These are phyloP conservation scores for Talinum fruticosum DNA, from an alignment of 148 eudicot genomes.

Conservation along the genomic window DNA sequence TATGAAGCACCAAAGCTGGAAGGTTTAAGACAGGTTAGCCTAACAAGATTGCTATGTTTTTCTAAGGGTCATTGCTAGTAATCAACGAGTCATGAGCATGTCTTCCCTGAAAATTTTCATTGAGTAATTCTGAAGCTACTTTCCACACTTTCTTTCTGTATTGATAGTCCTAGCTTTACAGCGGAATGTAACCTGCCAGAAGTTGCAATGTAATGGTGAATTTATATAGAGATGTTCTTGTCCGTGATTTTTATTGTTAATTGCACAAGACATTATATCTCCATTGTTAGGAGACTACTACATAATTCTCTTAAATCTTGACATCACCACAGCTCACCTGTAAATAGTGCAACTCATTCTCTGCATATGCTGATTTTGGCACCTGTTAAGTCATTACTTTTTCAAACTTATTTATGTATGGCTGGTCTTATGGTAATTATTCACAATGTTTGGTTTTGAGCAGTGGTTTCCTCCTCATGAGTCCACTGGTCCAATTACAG, in stretches of 20 bases:
- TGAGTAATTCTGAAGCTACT: not conserved
- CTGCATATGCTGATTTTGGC: not conserved
- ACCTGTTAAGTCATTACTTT: not conserved
- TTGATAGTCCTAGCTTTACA: too few species aligned
- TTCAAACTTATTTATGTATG: not conserved
- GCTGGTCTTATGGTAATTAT: not conserved
- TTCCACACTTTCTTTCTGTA: not conserved
- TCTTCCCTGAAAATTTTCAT: not conserved
- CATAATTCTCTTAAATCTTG: not conserved
- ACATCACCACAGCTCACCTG: not conserved
- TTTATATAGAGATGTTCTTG: not conserved
- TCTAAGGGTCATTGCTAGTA: not conserved
- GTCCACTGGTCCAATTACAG: conserved; percentile 42
- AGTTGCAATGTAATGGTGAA: not conserved
- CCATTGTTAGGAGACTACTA: not conserved
- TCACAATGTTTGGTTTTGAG: not conserved
- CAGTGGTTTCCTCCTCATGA: conserved; percentile 53
- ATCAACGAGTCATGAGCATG: not conserved
- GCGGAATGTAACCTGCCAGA: not conserved
- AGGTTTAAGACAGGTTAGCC: conserved; percentile 48
- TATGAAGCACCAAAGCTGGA: conserved; percentile 56
- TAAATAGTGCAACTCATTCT: not conserved
- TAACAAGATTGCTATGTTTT: not conserved
- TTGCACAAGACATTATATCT: not conserved
- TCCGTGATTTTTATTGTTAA: not conserved